Evolutionary conservation across 2,329 filamentous ascomycete genomes (phyloP), one percentile per base, ranked within the genome.

Genomic region (Trichoderma sp.): DNA sequence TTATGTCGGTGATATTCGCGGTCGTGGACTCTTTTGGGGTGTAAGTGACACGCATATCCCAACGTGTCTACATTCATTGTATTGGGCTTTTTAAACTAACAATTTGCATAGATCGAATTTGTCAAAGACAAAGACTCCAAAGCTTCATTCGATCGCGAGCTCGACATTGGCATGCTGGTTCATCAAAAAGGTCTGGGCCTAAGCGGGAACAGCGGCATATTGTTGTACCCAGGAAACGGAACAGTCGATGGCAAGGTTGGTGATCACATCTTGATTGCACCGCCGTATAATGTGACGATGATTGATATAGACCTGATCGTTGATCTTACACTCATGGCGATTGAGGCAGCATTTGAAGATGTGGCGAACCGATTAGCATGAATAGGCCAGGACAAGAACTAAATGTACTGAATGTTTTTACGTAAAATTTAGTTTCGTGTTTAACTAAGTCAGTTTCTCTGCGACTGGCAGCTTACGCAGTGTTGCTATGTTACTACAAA

Each of bases 1-100:
- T 0, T 80, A 86, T 73, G 88, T 92, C 0, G 90, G 89, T 11
- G 82, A 91, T 59, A 87, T 92, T 26, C 84, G 90, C 28, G 90
- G 90, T 0, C 81, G 83, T 13, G 90, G 90, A 0, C 73, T 87
- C 1, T 86, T 87, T 75, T 85, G 83, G 84, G 83, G 77, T 0
- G 76, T 86, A 3, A 28, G 36, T 62, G 5, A 11, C 9, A 8
- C 13, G 1, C 15, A 43, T 7, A 30, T n/a, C 23, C 3, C 2
- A 1, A 7, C 0, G 8, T 30, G 0, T 28, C 34, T n/a, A n/a
- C 13, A 32, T n/a, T 2, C 5, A 30, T n/a, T 9, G 5, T 53
- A 13, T 13, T 7, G 17, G 9, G 3, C 2, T 15, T 32, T 32
- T 17, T 20, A 0, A 20, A 13, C 55, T 58, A 3, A 58, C 55